Conservation (phyloP, 129 eudicot genomes). For the Silybum marianum region DNA sequence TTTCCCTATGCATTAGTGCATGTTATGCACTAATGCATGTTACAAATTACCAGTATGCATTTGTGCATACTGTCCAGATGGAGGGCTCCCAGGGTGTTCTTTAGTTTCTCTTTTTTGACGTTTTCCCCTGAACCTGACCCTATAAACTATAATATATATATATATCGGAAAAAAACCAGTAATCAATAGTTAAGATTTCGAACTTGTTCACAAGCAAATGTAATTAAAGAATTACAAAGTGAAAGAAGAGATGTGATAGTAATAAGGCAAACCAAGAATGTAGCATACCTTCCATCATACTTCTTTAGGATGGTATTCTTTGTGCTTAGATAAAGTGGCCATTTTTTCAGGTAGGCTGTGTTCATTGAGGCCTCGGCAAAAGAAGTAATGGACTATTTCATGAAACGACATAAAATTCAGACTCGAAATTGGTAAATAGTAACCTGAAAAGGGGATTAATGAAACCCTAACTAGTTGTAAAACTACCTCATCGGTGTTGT, state of each 20-base stretch:
- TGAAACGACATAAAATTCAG: neutral
- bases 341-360: constrained; percentile 78
- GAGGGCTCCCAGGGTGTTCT: no score
- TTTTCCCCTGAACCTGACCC: no score
- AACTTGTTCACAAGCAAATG: no score
- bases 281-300: constrained; percentile 86
- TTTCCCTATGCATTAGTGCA: no score
- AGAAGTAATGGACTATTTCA: constrained; percentile 72
- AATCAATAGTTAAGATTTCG: no score
- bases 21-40: no score
- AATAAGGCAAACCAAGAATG: constrained; percentile 2
- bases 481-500: constrained; percentile 96
- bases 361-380: constrained; percentile 98
- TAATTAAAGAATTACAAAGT: no score
- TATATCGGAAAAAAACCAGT: neutral
- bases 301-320: constrained; percentile 96
- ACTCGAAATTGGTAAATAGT: neutral
- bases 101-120: no score
- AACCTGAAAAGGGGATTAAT: neutral
- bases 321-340: constrained; percentile 98
- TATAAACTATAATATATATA: no score
- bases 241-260: neutral
- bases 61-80: no score
- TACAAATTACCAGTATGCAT: no score
- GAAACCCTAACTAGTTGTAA: neutral